Evolutionary conservation across 495 filamentous ascomycete genomes (phyloP).

Genomic region (Gamarada debralockiae): DNA sequence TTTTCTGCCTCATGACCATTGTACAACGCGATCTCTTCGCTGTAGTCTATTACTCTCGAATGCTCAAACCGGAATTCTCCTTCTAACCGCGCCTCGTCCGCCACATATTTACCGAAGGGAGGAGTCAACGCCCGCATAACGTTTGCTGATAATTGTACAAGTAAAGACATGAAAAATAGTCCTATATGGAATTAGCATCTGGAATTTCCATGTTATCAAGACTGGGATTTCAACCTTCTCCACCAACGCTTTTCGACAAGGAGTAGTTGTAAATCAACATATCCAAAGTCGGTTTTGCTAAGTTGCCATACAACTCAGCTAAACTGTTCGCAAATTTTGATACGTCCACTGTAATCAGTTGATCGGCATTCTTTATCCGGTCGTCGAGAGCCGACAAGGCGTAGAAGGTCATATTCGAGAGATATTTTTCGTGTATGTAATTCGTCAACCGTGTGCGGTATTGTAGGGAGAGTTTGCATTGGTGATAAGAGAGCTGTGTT

Average conservation of each 20-base stretch:
- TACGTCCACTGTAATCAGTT: conserved; percentile 94
- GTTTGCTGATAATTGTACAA: conserved; percentile 88
- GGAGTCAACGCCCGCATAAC: conserved; percentile 94
- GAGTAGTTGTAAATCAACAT: conserved; percentile 95
- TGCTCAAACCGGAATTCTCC: conserved; percentile 97
- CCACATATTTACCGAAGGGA: conserved; percentile 98
- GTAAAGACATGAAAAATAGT: conserved; percentile 79
- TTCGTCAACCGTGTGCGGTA: conserved; percentile 90
- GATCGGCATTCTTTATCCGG: conserved; percentile 97
- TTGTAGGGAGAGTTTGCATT: conserved; percentile 87
- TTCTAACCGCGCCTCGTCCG: conserved; percentile 90
- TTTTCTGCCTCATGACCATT: conserved; percentile 94
- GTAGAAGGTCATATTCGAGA: conserved; percentile 97
- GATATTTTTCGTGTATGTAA: conserved; percentile 88
- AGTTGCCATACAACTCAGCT: conserved; percentile 91
- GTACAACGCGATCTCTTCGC: conserved; percentile 91
- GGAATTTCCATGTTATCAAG: not conserved
- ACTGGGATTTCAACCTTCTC: conserved; percentile 55
- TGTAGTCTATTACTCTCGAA: conserved; percentile 89
- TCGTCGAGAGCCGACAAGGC: conserved; percentile 93
- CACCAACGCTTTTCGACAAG: conserved; percentile 86
- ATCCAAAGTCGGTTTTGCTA: conserved; percentile 93
- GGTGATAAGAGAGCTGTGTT: conserved; percentile 85
- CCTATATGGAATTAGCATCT: conserved; percentile 12
- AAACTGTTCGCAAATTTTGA: conserved; percentile 93